Conservation (phyloP, 768 basidiomycete genomes). For the Auriculariales sp. region DNA sequence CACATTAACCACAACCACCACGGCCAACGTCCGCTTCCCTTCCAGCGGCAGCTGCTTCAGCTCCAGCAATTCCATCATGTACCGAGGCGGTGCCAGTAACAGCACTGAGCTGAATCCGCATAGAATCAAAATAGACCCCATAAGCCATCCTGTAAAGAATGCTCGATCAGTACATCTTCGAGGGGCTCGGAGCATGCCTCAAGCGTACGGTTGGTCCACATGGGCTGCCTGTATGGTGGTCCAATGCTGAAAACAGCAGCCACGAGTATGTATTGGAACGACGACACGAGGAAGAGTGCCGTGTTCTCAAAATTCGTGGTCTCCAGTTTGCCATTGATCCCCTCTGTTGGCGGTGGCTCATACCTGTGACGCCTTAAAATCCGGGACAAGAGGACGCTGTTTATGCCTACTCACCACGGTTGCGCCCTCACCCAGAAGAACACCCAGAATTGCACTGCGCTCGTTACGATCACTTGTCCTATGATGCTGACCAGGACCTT, state of each 20-base stretch:
- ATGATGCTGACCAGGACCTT: conserved; percentile 88
- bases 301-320: conserved; percentile 88
- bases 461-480: conserved; percentile 82
- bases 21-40: conserved; percentile 56
- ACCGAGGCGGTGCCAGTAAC: conserved; percentile 52
- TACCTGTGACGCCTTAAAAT: conserved; percentile 40
- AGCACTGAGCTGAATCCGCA: conserved; percentile 63
- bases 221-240: conserved; percentile 86
- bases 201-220: conserved; percentile 89
- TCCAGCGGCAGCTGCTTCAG: conserved; percentile 59
- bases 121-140: conserved; percentile 58
- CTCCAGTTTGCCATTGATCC: conserved; percentile 55
- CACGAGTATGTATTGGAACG: conserved; percentile 96
- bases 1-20: conserved; percentile 56
- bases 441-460: conserved; percentile 68
- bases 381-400: conserved; percentile 2
- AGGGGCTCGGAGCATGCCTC: conserved; percentile 3
- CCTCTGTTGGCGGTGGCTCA: conserved; percentile 41
- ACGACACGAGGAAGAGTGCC: conserved; percentile 81
- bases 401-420: conserved; percentile 45
- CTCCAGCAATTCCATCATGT: conserved; percentile 48
- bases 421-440: conserved; percentile 82
- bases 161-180: neutral
- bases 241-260: conserved; percentile 97
- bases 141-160: conserved; percentile 48